These are phyloP conservation scores for Cochlearia excelsa DNA, from an alignment of 345 rosid genomes.

Conservation along the genomic window DNA sequence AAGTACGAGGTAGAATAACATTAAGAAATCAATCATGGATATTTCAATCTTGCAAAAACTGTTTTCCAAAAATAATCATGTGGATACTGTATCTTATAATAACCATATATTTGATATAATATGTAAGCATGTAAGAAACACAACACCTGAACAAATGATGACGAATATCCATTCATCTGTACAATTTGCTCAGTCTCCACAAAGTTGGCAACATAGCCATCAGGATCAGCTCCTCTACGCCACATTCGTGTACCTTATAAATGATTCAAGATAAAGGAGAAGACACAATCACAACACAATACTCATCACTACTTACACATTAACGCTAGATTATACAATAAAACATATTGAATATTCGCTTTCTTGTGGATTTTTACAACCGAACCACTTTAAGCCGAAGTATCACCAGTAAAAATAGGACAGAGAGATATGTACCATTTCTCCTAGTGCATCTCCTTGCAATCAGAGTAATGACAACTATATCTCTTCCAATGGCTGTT, in stretches of 20 bases:
- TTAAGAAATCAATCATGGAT: neutral
- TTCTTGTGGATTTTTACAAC: neutral
- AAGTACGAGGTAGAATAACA: neutral
- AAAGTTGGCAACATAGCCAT: constrained; percentile 96
- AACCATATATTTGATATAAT: too few species aligned
- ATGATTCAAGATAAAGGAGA: constrained; percentile 16
- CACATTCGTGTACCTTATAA: constrained; percentile 91
- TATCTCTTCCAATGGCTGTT: constrained; percentile 87
- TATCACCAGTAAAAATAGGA: neutral
- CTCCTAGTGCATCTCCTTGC: constrained; percentile 96
- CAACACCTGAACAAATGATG: constrained; percentile 63
- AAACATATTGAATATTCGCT: neutral
- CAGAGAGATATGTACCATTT: constrained; percentile 47
- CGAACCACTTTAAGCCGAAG: neutral
- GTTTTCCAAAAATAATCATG: too few species aligned
- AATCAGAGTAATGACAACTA: constrained; percentile 73
- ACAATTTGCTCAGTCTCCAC: constrained; percentile 92
- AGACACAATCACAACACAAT: constrained; percentile 1
- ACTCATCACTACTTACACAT: neutral
- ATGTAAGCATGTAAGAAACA: neutral
- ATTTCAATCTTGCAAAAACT: neutral
- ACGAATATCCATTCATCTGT: constrained; percentile 70
- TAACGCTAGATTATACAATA: too few species aligned
- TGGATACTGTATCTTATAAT: too few species aligned
- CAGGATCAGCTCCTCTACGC: constrained; percentile 99